Evolutionary conservation across 805 yeast species (phyloP), one percentile per base, ranked within the genome.

Genomic region (Saccharomycopsis fibuligera): DNA sequence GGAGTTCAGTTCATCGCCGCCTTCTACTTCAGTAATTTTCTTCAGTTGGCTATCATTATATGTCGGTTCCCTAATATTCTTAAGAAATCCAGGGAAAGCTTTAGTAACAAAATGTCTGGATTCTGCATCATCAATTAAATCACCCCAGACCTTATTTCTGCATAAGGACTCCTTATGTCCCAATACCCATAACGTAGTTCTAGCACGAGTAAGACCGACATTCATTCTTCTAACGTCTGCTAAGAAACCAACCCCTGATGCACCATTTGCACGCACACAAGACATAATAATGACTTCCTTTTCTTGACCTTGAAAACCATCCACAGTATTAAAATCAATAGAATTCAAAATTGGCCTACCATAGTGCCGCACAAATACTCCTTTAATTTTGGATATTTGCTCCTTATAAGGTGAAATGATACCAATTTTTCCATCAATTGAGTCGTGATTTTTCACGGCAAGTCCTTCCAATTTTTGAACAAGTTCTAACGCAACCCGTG

Each of bases 231-330:
- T 76, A 35, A 82, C 75, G 66, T 93, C 99, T 41, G 84, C 82
- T 62, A 93, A 73, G 66, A 93, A 93, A 16, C 98, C 99, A 51
- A 91, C 87, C 41, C 80, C 74, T 22, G 74, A 68, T 6, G 73
- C 76, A 12, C 75, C 70, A 42, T 80, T 83, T 0, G 98, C 96
- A 58, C 99, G 77, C 3, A 93, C 99, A 77, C 98, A 91, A 0
- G 98, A 89, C 72, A 93, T 83, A 43, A 93, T 77, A 54, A 93
- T 87, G 41, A 93, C 79, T 54, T 91, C 97, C 64, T 91, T 93
- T 62, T 93, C 99, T 65, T 93, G 98, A 55, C 96, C 97, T 68
- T 89, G 99, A 62, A 90, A 93, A 1, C 98, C 99, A 73, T 93
- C 99, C 52, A 93, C 89, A 0, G 99, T 88, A 60, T 90, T 89